Base-by-base conservation (phyloP, 129 eudicot genomes). In the Gnaphalium uliginosum region DNA sequence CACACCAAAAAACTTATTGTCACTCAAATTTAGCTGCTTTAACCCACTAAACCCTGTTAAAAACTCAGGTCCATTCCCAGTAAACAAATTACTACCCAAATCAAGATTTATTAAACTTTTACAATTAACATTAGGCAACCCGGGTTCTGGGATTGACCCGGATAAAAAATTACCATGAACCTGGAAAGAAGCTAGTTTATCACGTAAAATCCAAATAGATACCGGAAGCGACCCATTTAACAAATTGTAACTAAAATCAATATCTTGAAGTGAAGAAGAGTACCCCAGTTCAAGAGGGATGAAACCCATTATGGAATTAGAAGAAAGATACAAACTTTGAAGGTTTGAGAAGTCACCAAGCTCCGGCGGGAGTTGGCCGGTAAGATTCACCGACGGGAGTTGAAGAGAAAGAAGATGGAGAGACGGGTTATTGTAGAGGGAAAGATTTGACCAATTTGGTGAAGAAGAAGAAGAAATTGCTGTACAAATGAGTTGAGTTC, bases 281-380 rank as follows among this genome's bases (percentile, higher is more conserved):
- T 90, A 93, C 3, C 98, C 98, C 60, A 93, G 91, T 85, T 90
- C 96, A 14, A 93, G 79, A 22, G 98, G 98, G 4, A 93, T 82
- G 0, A 78, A 39, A 14, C 96, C 96, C 43, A 37, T 9, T 8
- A 37, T 8, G 43, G 13, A 8, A 37, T 37, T 37, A 37, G 43
- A 37, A 37, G 43, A 37, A 37, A 37, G 43, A 37, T 37, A 37
- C 43, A 8, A 37, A 8, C 43, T 37, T 37, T 37, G 43, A 37
- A 37, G 43, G 13, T 8, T 37, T 1, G 43, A 37, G 43, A 37
- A 8, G 13, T 8, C 43, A 37, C 43, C 43, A 3, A 37, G 11
- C 43, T 37, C 43, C 43, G 13, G 43, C 43, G 13, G 11, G 13
- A 37, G 13, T 37, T 37, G 43, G 43, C 43, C 3, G 43, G 13